Conservation (phyloP, 2,329 filamentous ascomycete species). For the Colletotrichum brevisporum region DNA sequence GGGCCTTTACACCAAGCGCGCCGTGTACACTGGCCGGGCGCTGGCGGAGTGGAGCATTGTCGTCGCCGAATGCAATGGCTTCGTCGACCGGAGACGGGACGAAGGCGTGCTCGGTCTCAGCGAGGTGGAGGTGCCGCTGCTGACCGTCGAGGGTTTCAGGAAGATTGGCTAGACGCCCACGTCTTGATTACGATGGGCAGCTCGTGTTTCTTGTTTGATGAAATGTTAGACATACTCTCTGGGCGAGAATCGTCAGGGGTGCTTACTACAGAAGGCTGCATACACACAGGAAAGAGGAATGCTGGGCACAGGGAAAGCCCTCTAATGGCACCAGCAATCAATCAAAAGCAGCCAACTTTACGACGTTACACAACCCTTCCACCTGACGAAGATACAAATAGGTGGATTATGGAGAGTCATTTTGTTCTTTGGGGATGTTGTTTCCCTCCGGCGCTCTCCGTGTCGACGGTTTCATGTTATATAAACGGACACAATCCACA, state of each 20-base stretch:
- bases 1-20: constrained; percentile 60
- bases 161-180: constrained; percentile 34
- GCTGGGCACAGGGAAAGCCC: constrained; percentile 12
- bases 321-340: constrained; percentile 13
- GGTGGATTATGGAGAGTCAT: background rate
- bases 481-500: background rate
- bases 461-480: background rate
- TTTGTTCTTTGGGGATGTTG: background rate
- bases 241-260: background rate
- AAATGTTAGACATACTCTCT: background rate
- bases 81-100: constrained; percentile 80
- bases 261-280: constrained; percentile 20
- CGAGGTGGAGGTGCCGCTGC: constrained; percentile 72
- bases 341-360: constrained; percentile 11
- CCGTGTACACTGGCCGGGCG: constrained; percentile 78
- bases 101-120: constrained; percentile 78
- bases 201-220: background rate
- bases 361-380: background rate
- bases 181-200: background rate
- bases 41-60: constrained; percentile 85
- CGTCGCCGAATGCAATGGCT: constrained; percentile 84
- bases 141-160: constrained; percentile 59
- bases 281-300: background rate
- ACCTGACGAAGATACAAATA: constrained; percentile 2
- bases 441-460: background rate